These are phyloP conservation scores for Phyllosticta paracitricarpa DNA, from an alignment of 2,329 filamentous ascomycete genomes.

Conservation along the genomic window DNA sequence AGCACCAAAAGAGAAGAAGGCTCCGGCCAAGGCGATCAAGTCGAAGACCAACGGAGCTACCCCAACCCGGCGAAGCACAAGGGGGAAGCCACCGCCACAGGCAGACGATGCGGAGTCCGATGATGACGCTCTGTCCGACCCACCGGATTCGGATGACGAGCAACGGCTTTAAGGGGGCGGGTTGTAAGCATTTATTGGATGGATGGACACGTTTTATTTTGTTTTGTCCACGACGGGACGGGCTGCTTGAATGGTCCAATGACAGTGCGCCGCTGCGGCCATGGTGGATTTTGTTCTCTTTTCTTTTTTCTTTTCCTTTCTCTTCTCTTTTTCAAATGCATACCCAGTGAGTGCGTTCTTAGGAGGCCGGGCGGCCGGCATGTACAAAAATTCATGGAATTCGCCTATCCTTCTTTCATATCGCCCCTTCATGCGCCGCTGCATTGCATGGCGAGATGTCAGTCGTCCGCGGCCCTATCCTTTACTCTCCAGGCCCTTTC, in stretches of 20 bases:
- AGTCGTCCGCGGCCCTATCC: not conserved
- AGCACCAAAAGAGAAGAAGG: conserved; percentile 11
- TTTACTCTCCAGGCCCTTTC: not conserved
- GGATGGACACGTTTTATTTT: no score
- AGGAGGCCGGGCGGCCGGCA: not conserved
- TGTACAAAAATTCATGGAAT: not conserved
- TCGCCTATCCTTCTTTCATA: not conserved
- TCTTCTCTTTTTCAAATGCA: not conserved
- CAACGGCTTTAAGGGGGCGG: not conserved
- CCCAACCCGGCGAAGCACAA: conserved; percentile 11
- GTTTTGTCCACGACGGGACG: not conserved
- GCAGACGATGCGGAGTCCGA: conserved; percentile 12
- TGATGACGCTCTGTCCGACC: conserved; percentile 23
- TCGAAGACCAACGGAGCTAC: conserved; percentile 14
- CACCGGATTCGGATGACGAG: conserved; percentile 17
- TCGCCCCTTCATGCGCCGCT: not conserved
- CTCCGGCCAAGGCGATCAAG: conserved; percentile 11
- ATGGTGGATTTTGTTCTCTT: not conserved
- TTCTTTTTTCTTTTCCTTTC: not conserved
- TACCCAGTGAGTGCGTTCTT: not conserved
- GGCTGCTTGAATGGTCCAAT: not conserved
- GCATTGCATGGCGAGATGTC: not conserved
- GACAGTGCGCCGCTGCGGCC: not conserved
- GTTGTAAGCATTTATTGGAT: not conserved
- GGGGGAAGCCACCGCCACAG: conserved; percentile 1